These are phyloP conservation scores for Pseudevernia furfuracea DNA, from an alignment of 495 filamentous ascomycete genomes.

Conservation along the genomic window DNA sequence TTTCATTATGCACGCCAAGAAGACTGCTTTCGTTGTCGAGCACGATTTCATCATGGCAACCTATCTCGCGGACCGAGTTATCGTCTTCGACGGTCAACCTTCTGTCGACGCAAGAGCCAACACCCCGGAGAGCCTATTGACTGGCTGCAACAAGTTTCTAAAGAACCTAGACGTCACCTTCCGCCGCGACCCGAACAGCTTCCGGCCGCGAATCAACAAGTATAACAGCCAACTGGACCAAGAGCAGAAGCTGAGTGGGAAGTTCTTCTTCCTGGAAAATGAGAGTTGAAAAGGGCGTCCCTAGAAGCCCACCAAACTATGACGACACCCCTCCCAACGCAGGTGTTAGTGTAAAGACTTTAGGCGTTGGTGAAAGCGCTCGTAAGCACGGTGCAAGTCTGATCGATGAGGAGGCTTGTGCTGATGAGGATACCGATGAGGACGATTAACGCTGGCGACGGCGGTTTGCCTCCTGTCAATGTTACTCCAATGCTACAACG, in stretches of 20 bases:
- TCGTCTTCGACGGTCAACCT: constrained; percentile 93
- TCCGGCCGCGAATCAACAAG: constrained; percentile 97
- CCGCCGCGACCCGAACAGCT: constrained; percentile 94
- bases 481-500: background rate
- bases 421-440: constrained; percentile 47
- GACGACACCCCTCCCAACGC: constrained; percentile 37
- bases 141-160: constrained; percentile 93
- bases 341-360: constrained; percentile 25
- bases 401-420: constrained; percentile 38
- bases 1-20: constrained; percentile 99
- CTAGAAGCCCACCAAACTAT: constrained; percentile 35
- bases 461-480: constrained; percentile 38
- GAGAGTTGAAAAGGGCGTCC: constrained; percentile 65
- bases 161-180: constrained; percentile 96
- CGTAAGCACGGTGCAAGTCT: constrained; percentile 33
- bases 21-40: constrained; percentile 97
- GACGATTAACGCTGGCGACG: constrained; percentile 36
- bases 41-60: constrained; percentile 99
- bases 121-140: constrained; percentile 81
- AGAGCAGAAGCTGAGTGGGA: constrained; percentile 88
- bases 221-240: constrained; percentile 88
- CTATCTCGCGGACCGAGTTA: constrained; percentile 94
- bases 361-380: constrained; percentile 40
- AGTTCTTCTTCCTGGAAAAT: constrained; percentile 96
- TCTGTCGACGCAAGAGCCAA: constrained; percentile 83